Evolutionary conservation across 2,329 filamentous ascomycete species (phyloP), one percentile per base, ranked within the genome.

Genomic region (Trichophyton verrucosum): DNA sequence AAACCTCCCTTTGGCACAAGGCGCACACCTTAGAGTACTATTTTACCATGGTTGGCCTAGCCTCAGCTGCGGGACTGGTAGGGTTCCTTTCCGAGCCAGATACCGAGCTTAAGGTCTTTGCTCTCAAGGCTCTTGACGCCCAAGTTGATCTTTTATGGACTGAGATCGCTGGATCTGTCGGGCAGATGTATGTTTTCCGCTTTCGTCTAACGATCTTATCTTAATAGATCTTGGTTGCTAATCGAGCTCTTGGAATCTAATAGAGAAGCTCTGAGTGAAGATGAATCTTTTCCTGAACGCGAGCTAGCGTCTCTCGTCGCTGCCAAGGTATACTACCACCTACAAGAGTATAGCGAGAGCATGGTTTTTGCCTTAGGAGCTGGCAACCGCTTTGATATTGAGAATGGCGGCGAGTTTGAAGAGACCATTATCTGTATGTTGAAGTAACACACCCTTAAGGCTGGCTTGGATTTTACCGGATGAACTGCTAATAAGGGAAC

Each of bases 301-400:
- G 89, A 94, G 74, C 86, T 99, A 61, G 94, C 94, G 60, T 94
- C 94, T 60, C 82, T 99, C 57, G 91, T 99, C 60, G 88, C 95
- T 49, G 88, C 94, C 68, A 99, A 99, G 81, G 91, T 97, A 67
- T 99, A 97, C 79, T 99, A 97, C 73, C 94, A 99, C 73, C 85
- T 99, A 59, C 91, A 96, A 77, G 94, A 94, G 74, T 99, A 99
- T 80, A 94, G 96, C 73, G 94, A 99, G 79, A 96, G 92, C 76
- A 97, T 99, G 92, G 88, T 89, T 59, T 97, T 99, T 75, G 94
- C 94, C 65, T 84, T 99, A 53, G 91, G 91, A 62, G 91, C 94
- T 24, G 94, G 94, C 63, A 89, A 96, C 72, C 85, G 96, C 57
- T 96, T 99, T 81, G 89, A 95, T 78, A 83, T 97, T 66, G 89